Conservation (phyloP, 2,329 filamentous ascomycete species). For the Beauveria rudraprayagi region DNA sequence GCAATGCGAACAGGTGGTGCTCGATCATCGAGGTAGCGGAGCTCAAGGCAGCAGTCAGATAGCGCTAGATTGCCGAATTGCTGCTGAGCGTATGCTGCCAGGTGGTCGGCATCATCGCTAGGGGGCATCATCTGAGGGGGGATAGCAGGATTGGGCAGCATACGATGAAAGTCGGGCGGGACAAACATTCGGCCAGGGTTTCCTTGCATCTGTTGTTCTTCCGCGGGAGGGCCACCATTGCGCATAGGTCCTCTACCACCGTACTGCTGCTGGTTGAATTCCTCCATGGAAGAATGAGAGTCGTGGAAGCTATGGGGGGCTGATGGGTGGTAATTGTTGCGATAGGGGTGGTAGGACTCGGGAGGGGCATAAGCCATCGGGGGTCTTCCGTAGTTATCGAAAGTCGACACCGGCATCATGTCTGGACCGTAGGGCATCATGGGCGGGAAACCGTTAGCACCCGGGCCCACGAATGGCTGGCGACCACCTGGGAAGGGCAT, state of each 20-base stretch:
- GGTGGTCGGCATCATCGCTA: slow-evolving; percentile 27
- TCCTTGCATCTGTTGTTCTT: slow-evolving; percentile 24
- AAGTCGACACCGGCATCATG: slow-evolving; percentile 25
- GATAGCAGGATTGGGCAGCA: slow-evolving; percentile 25
- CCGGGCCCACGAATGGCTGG: slow-evolving; percentile 25
- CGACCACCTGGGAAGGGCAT: slow-evolving; percentile 28
- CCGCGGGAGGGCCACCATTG: slow-evolving; percentile 25
- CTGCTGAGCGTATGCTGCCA: slow-evolving; percentile 34
- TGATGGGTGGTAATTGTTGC: slow-evolving; percentile 41
- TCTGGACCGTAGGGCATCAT: slow-evolving; percentile 29
- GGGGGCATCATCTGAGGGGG: slow-evolving; percentile 21
- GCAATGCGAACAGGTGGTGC: slow-evolving; percentile 33
- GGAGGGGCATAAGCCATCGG: slow-evolving; percentile 26
- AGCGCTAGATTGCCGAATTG: slow-evolving; percentile 29
- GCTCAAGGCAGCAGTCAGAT: slow-evolving; percentile 34
- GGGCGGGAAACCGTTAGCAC: slow-evolving; percentile 29
- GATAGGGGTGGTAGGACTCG: slow-evolving; percentile 27
- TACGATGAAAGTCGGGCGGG: slow-evolving; percentile 23
- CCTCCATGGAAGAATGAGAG: slow-evolving; percentile 48
- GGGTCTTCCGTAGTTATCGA: slow-evolving; percentile 32
- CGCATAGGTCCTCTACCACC: slow-evolving; percentile 31
- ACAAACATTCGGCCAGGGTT: slow-evolving; percentile 24
- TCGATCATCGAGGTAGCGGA: slow-evolving; percentile 31
- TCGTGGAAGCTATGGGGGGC: slow-evolving; percentile 55
- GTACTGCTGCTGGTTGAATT: slow-evolving; percentile 34